phyloP scores from a whole-genome alignment of 768 basidiomycete genomes.

The Macrolepiota fuliginosa region DNA sequence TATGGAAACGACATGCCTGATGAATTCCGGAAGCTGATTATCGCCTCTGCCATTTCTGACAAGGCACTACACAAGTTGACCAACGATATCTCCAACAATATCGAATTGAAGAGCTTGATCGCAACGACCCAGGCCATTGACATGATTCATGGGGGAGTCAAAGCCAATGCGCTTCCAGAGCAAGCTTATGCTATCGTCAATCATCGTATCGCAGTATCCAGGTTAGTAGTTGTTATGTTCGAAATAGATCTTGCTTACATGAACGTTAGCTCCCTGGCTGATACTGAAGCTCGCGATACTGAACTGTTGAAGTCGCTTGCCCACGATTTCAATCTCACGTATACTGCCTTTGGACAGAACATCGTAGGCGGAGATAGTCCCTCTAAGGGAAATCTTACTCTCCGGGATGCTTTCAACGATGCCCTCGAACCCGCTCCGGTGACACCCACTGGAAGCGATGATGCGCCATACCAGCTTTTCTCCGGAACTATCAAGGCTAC shows the following conservation, averaged over 20 bases:
- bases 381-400: slow-evolving; percentile 43
- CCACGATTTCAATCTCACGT: slow-evolving; percentile 52
- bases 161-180: slow-evolving; percentile 81
- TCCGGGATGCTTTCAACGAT: slow-evolving; percentile 47
- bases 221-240: slow-evolving; percentile 31
- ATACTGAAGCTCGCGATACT: slow-evolving; percentile 42
- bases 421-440: slow-evolving; percentile 68
- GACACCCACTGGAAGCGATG: slow-evolving; percentile 45
- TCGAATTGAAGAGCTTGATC: slow-evolving; percentile 41
- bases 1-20: slow-evolving; percentile 55
- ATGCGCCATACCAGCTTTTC: slow-evolving; percentile 47
- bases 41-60: slow-evolving; percentile 45
- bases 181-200: slow-evolving; percentile 66
- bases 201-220: slow-evolving; percentile 64
- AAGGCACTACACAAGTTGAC: slow-evolving; percentile 51
- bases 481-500: slow-evolving; percentile 66
- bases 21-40: slow-evolving; percentile 44
- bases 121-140: slow-evolving; percentile 81
- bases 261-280: slow-evolving; percentile 37
- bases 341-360: slow-evolving; percentile 50
- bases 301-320: slow-evolving; percentile 47
- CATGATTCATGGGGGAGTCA: slow-evolving; percentile 64
- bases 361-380: slow-evolving; percentile 32
- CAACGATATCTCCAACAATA: slow-evolving; percentile 37
- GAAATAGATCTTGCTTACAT: neutral